Percentiles rank a stretch among this genome's conserved stretches.
Conservation (phyloP, 345 rosid genomes). For the Mangifera indica region DNA sequence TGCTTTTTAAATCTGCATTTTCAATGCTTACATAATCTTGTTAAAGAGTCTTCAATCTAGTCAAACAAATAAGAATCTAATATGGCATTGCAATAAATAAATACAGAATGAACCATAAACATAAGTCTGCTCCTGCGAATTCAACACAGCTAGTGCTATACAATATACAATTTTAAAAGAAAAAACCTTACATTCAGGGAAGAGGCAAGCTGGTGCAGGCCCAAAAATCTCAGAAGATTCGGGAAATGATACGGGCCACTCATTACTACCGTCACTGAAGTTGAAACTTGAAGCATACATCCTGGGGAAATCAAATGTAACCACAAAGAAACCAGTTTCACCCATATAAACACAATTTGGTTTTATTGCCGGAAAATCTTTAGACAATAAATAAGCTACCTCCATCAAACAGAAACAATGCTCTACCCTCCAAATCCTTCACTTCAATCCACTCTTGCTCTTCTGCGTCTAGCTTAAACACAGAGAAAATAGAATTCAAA, state of each 20-base stretch:
- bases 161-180: too few relatives aligned
- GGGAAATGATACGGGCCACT: not conserved
- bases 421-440: conserved; percentile 22
- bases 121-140: too few relatives aligned
- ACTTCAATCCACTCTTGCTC: conserved; percentile 26
- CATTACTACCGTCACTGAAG: not conserved
- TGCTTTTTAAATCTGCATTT: too few relatives aligned
- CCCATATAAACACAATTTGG: conserved; percentile 22
- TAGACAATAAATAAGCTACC: conserved; percentile 14
- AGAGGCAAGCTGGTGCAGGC: too few relatives aligned
- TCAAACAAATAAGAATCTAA: too few relatives aligned
- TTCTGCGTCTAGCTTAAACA: conserved; percentile 29
- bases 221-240: too few relatives aligned
- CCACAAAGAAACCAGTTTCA: not conserved
- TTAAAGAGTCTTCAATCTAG: too few relatives aligned
- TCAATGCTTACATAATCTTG: too few relatives aligned
- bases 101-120: too few relatives aligned
- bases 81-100: too few relatives aligned
- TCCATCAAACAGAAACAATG: conserved; percentile 20
- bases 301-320: not conserved
- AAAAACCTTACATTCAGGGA: too few relatives aligned
- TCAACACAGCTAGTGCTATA: too few relatives aligned
- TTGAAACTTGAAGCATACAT: not conserved
- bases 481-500: not conserved
- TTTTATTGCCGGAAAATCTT: conserved; percentile 13